These are phyloP conservation scores for Quercus bicolor DNA, from an alignment of 306 rosid genomes.

Conservation along the genomic window DNA sequence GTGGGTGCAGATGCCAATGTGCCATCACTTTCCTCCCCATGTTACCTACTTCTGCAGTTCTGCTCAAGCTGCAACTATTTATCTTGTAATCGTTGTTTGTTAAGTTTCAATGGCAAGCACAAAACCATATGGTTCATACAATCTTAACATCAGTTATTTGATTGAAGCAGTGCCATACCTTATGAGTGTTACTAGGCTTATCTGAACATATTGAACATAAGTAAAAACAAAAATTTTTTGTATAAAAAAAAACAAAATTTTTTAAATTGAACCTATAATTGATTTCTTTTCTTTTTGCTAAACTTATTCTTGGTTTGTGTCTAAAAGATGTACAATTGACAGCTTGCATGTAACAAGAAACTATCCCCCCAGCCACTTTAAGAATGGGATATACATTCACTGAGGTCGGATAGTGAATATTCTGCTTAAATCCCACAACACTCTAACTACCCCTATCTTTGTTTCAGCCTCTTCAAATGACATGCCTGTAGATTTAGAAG, in stretches of 20 bases:
- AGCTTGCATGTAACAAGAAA: neutral
- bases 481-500: constrained; percentile 53
- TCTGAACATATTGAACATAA: neutral
- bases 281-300: neutral
- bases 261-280: neutral
- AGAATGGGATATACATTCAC: constrained; percentile 14
- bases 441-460: constrained; percentile 71
- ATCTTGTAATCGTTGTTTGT: too few relatives aligned
- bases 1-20: too few relatives aligned
- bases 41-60: too few relatives aligned
- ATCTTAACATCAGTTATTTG: neutral
- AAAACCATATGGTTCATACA: too few relatives aligned
- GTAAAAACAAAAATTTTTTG: neutral
- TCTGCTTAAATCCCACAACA: constrained; percentile 69
- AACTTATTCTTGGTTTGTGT: neutral
- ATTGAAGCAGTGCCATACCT: neutral
- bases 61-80: too few relatives aligned
- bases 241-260: too few relatives aligned
- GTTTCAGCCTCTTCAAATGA: constrained; percentile 72
- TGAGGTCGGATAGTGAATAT: constrained; percentile 31
- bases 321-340: constrained; percentile 4
- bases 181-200: neutral
- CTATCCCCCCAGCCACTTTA: neutral
- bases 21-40: too few relatives aligned
- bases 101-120: too few relatives aligned